Conservation (phyloP, 768 basidiomycete genomes). For the Tulasnella sp. region DNA sequence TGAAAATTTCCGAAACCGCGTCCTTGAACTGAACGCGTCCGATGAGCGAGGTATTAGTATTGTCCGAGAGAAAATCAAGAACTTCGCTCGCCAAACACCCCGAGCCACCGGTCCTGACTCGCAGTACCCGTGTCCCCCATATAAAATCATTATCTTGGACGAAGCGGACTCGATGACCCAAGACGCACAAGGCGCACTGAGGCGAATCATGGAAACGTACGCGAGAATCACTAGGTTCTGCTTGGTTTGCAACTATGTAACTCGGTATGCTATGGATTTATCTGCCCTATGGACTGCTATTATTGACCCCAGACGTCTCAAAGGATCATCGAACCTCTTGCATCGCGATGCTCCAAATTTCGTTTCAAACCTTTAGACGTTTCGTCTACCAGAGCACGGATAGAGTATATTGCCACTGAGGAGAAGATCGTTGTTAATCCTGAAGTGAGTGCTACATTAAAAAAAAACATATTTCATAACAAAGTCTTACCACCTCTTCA, state of each 20-base stretch:
- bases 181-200: slow-evolving; percentile 91
- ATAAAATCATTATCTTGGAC: slow-evolving; percentile 97
- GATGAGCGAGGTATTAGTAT: slow-evolving; percentile 97
- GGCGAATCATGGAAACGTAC: slow-evolving; percentile 99
- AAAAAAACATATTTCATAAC: neutral
- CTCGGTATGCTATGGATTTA: slow-evolving; percentile 48
- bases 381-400: slow-evolving; percentile 58
- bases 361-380: slow-evolving; percentile 89
- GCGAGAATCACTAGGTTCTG: slow-evolving; percentile 95
- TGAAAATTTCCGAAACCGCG: slow-evolving; percentile 84
- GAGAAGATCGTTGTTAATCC: slow-evolving; percentile 55
- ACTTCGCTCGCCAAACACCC: slow-evolving; percentile 88
- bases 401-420: slow-evolving; percentile 66
- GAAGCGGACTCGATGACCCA: slow-evolving; percentile 99
- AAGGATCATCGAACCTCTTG: slow-evolving; percentile 96
- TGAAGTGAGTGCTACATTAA: slow-evolving; percentile 20
- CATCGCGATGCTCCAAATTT: slow-evolving; percentile 98
- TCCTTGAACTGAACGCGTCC: slow-evolving; percentile 95
- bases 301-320: neutral
- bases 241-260: slow-evolving; percentile 98
- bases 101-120: slow-evolving; percentile 79
- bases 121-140: slow-evolving; percentile 90
- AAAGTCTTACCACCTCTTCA: neutral
- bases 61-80: slow-evolving; percentile 97
- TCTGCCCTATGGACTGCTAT: neutral